Percentiles rank a stretch among this genome's conserved stretches.
Conservation (phyloP, 1,284 basidiomycete species). For the Pascua guehoae region DNA sequence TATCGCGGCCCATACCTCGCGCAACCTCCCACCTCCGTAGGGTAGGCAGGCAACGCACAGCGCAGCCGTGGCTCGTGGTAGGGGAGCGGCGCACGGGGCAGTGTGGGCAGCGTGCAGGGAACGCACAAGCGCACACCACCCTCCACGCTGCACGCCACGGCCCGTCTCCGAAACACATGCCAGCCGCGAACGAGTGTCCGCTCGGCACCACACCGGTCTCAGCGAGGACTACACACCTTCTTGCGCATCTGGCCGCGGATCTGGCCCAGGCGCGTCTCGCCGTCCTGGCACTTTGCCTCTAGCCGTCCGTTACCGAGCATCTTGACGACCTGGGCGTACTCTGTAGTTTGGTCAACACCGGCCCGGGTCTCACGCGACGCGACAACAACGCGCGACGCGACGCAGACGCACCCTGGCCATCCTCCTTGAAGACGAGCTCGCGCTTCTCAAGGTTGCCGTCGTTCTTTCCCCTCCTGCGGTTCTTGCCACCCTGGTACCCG, state of each 20-base stretch:
- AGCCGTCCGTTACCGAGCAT: constrained; percentile 98
- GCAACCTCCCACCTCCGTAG: no score
- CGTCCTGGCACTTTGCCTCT: constrained; percentile 97
- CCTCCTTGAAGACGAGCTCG: constrained; percentile 97
- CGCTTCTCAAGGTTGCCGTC: constrained; percentile 98
- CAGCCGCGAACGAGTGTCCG: neutral
- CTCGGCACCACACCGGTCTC: neutral
- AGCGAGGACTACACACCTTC: constrained; percentile 72
- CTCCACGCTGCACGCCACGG: neutral
- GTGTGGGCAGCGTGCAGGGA: neutral
- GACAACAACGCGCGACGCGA: no score
- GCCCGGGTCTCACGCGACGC: no score
- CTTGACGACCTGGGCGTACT: constrained; percentile 97
- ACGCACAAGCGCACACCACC: neutral
- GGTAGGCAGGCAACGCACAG: no score
- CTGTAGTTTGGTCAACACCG: constrained; percentile 47
- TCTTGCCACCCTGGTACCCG: constrained; percentile 94
- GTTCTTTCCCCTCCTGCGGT: constrained; percentile 99
- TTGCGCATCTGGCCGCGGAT: constrained; percentile 99
- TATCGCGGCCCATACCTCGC: no score
- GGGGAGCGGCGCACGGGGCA: no score
- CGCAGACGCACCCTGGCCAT: constrained; percentile 69
- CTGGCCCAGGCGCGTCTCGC: constrained; percentile 94
- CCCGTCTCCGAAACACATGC: neutral
- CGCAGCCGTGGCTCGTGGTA: no score